Evolutionary conservation across 176 grass and related monocot genomes (phyloP), one percentile per base, ranked within the genome.

Genomic region (Aegilops tauschii): DNA sequence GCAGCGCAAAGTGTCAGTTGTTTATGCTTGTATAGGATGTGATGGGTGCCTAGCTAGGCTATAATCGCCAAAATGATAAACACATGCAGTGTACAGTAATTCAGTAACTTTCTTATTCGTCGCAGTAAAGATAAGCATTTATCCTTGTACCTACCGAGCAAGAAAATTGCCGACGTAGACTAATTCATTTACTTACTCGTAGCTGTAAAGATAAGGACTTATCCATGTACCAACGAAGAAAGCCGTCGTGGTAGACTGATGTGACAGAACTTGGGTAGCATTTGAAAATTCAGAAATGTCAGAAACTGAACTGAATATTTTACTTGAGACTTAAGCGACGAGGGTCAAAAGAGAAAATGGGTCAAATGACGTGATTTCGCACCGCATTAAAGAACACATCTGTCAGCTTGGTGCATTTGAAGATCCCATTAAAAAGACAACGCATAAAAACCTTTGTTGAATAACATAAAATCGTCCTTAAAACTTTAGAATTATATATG

Each of bases 21-120:
- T 81, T 85, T 89, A 85, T 76, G 62, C 8, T 69, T 9, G 25
- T 34, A 47, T 47, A 31, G 77, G 37, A 6, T 72, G 39, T 40
- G n/a, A 65, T 50, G 4, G 16, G 54, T 71, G 18, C 12, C 45
- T 89, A 63, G 20, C 14, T 56, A 56, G 52, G 52, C 52, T 5
- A 16, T 44, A 31, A 76, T 52, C 27, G 9, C 37, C 36, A 25
- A n/a, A 82, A 37, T 36, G 30, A 78, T 40, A 64, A 64, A 72
- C 65, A 79, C 54, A 73, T 87, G 54, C 8, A 9, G 39, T 86
- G 31, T 23, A 65, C 10, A 54, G 12, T 30, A n/a, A 42, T 81
- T 4, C 17, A 50, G 12, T 8, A 4, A 63, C 18, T 74, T 44
- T 6, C 7, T 66, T 80, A 29, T 12, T 20, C 18, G 1, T 21